Evolutionary conservation across 257 asterid genomes (phyloP), one percentile per base, ranked within the genome.

Genomic region (Henckelia pumila): DNA sequence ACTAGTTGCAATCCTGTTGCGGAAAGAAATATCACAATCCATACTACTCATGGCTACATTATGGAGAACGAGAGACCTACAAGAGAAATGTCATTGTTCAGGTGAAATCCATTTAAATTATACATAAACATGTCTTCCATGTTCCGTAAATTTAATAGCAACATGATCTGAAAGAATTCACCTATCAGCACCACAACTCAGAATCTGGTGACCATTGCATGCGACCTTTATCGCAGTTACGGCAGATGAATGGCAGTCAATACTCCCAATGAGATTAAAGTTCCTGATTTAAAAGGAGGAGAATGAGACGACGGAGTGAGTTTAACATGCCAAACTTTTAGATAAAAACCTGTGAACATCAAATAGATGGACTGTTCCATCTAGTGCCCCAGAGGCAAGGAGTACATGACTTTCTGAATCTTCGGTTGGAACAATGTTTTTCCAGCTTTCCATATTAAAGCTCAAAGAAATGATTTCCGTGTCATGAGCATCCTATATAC

Each of bases 301-400:
- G 63, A 74, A 35, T 40, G 49, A 72, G 69, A 65, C 50, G 19
- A 32, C 30, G 62, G 28, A 59, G 53, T 47, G 30, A 56, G 8
- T 69, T 50, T 55, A 78, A 70, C 76, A 33, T 56, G 62, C 33
- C 49, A 71, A 72, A 59, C 16, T 47, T 66, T 56, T 25, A 55
- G 60, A 63, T 16, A 49, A 55, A 58, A 70, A 88, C 95, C 95
- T 88, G 71, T 74, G 76, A 68, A 68, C 85, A 72, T 80, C 84
- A 29, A 76, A 88, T 56, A 88, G 79, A 77, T 83, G 83, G 82
- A 88, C 72, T 69, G 61, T 81, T 73, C 89, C 85, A 73, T 84
- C 92, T 64, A 63, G 73, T 52, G 86, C 88, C 37, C 87, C 93
- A 0, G 95, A 83, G 72, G 85, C 88, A 71, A 88, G 93, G 71